phyloP scores from a whole-genome alignment of 148 eudicot genomes.

The Fagopyrum homotropicum region DNA sequence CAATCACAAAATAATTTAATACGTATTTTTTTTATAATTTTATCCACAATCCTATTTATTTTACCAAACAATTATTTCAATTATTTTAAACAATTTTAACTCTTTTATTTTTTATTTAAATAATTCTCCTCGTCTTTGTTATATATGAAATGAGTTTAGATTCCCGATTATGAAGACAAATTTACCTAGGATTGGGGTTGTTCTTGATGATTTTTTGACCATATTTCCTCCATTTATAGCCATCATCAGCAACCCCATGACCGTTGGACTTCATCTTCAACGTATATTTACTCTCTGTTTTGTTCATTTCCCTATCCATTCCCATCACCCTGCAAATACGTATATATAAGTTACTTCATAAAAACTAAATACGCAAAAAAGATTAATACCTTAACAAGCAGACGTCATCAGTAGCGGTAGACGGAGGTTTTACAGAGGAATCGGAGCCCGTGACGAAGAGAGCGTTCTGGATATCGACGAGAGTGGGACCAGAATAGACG shows the following conservation, averaged over 20 bases:
- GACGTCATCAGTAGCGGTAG: constrained; percentile 11
- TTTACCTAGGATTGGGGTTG: constrained; percentile 67
- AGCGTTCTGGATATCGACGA: constrained; percentile 28
- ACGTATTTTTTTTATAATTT: not conserved
- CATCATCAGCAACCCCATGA: constrained; percentile 55
- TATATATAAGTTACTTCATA: not conserved
- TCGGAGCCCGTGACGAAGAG: constrained; percentile 18
- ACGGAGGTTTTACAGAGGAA: not conserved
- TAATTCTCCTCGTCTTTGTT: too few relatives aligned
- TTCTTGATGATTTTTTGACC: constrained; percentile 83
- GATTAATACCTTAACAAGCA: constrained; percentile 23
- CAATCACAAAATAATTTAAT: too few relatives aligned
- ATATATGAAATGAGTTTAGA: too few relatives aligned
- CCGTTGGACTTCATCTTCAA: constrained; percentile 52
- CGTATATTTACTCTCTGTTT: constrained; percentile 49
- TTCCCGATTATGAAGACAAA: not conserved
- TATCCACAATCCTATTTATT: too few relatives aligned
- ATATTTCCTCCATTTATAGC: constrained; percentile 89
- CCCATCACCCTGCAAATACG: constrained; percentile 24
- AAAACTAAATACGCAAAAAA: not conserved
- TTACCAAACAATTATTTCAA: too few relatives aligned
- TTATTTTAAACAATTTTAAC: too few relatives aligned
- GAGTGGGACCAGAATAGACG: constrained; percentile 27
- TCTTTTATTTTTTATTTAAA: too few relatives aligned
- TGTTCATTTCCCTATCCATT: constrained; percentile 38